These are phyloP conservation scores for Starmerella bacillaris DNA, from an alignment of 805 yeast genomes.

Conservation along the genomic window DNA sequence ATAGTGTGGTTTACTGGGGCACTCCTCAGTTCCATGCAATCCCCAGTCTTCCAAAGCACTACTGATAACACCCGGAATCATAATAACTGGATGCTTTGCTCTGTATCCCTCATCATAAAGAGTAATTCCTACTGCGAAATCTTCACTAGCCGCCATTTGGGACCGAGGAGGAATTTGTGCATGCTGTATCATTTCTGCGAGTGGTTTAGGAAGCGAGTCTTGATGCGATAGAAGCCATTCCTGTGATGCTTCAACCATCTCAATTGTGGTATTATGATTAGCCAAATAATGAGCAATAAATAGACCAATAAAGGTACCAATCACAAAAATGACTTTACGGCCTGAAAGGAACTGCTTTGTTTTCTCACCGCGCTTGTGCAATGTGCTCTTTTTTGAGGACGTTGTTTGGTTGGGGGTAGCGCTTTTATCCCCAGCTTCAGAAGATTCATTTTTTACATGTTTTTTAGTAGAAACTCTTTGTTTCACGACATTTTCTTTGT, in stretches of 20 bases:
- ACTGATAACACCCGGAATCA: constrained; percentile 92
- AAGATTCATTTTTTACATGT: no score
- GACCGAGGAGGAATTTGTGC: constrained; percentile 27
- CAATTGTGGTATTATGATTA: constrained; percentile 17
- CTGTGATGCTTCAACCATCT: constrained; percentile 15
- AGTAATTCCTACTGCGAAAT: constrained; percentile 71
- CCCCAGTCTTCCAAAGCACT: constrained; percentile 95
- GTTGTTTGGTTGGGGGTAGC: no score
- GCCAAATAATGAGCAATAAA: constrained; percentile 46
- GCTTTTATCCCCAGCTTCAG: no score
- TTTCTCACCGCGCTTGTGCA: neutral
- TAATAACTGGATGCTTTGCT: constrained; percentile 59
- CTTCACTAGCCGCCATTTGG: constrained; percentile 38
- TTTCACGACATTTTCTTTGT: no score
- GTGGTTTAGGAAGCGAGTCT: constrained; percentile 47
- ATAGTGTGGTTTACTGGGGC: constrained; percentile 72
- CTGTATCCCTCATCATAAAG: constrained; percentile 35
- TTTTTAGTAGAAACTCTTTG: no score
- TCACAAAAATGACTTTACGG: constrained; percentile 39
- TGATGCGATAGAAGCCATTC: constrained; percentile 22
- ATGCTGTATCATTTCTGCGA: constrained; percentile 43
- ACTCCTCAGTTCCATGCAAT: constrained; percentile 49
- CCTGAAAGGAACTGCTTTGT: constrained; percentile 21
- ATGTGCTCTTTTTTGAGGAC: no score
- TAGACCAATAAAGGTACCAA: constrained; percentile 63